Base-by-base conservation (phyloP, 2,329 filamentous ascomycete genomes). In the Ascocoryne sarcoides region DNA sequence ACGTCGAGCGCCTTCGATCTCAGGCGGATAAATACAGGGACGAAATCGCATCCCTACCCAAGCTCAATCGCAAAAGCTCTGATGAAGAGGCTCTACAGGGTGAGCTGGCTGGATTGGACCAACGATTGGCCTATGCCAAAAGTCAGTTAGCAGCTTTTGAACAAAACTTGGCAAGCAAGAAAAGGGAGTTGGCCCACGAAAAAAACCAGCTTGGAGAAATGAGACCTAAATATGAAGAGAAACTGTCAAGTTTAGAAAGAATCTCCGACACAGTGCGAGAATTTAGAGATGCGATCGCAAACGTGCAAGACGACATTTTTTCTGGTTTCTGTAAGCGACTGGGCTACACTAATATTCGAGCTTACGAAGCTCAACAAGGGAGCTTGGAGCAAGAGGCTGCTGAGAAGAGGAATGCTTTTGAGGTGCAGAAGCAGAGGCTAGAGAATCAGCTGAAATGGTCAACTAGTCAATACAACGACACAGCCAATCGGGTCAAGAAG, bases 341-440 rank as follows among this genome's bases (percentile, higher is more conserved):
- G 15, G 87, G 89, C 1, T 96, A 95, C 60, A 72, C 76, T 43
- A 82, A 93, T 55, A 93, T 98, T 49, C 84, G 90, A 43, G 84
- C 87, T 43, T 98, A 96, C 56, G 88, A 96, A 60, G 83, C 83
- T 18, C 89, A 93, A 51, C 92, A 96, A 63, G 90, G 92, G 36
- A 88, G 84, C 31, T 68, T 94, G 36, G 89, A 96, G 62, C 86
- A 95, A 60, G 87, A 96, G 60, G 84, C 85, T 32, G 81, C 82
- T 1, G 81, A 92, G 62, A 89, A 89, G 67, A 86, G 86, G 47
- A 79, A 84, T 39, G 81, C 89, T 50, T 96, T 95, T 54, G 84
- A 82, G 41, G 79, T 83, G 3, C 92, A 98, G 59, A 84, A 81
- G 58, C 79, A 86, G 53, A 78, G 80, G 31, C 68, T 95, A 20